phyloP scores from a whole-genome alignment of 352 stramenopile species.

The Lagenidium sp. region DNA sequence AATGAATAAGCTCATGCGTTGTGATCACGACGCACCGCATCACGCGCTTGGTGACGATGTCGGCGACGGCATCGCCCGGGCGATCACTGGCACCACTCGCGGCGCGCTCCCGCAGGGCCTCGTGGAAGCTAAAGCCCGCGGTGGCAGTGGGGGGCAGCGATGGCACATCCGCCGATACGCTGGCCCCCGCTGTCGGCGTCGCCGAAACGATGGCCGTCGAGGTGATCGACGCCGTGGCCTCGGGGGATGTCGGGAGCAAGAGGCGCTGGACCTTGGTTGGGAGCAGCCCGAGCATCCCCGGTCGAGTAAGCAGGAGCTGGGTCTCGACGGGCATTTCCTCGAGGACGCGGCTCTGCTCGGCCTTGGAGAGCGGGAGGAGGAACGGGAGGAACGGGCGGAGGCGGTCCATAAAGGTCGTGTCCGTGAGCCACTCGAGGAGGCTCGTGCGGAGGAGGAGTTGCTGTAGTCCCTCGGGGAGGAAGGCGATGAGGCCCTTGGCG shows the following conservation, averaged over 20 bases:
- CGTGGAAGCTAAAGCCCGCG: constrained; percentile 69
- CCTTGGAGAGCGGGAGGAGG: constrained; percentile 51
- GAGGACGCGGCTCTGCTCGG: constrained; percentile 60
- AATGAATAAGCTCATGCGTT: too few species aligned
- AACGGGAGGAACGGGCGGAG: constrained; percentile 68
- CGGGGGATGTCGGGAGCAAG: constrained; percentile 39
- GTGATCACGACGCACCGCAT: constrained; percentile 33
- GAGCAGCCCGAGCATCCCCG: constrained; percentile 50
- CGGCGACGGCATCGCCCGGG: constrained; percentile 37
- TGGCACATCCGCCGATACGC: too few species aligned
- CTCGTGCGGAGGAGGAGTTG: constrained; percentile 62
- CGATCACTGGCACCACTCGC: background rate
- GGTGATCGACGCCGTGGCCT: too few species aligned
- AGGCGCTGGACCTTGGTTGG: constrained; percentile 33
- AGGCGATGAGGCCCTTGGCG: constrained; percentile 42
- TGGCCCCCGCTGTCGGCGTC: too few species aligned
- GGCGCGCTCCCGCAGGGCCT: background rate
- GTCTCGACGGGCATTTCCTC: constrained; percentile 57
- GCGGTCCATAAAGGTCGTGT: constrained; percentile 62
- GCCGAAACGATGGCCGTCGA: too few species aligned
- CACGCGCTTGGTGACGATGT: constrained; percentile 56
- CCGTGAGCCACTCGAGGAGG: constrained; percentile 76
- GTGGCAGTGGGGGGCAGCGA: constrained; percentile 37
- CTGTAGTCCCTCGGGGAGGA: constrained; percentile 48
- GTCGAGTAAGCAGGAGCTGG: constrained; percentile 64